Evolutionary conservation across 495 filamentous ascomycete genomes (phyloP).

Genomic region (Tuber aestivum): DNA sequence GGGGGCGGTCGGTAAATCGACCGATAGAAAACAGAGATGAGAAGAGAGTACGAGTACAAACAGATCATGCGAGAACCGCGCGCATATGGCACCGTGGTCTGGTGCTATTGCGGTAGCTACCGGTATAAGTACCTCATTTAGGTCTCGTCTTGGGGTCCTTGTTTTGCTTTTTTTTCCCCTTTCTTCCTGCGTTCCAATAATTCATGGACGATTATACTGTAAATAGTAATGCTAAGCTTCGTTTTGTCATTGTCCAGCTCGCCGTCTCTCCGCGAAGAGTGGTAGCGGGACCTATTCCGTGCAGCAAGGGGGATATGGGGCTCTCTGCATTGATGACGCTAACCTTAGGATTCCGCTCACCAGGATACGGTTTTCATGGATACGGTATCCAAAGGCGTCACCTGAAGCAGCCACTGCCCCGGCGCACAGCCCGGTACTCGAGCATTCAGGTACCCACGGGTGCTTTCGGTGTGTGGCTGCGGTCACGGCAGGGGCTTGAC

Average conservation of each 20-base stretch:
- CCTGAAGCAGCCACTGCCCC: not conserved
- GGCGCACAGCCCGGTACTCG: not conserved
- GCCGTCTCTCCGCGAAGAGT: not conserved
- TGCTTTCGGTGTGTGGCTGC: not conserved
- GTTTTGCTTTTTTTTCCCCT: not conserved
- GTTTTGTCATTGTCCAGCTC: not conserved
- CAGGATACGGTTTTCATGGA: not conserved
- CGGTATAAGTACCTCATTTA: not conserved
- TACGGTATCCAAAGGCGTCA: not conserved
- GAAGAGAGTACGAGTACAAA: not conserved
- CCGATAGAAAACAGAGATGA: not conserved
- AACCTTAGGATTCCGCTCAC: not conserved
- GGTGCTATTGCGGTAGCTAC: not conserved
- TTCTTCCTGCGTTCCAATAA: not conserved
- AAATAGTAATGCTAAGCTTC: not conserved
- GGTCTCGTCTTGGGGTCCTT: not conserved
- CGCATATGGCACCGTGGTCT: not conserved
- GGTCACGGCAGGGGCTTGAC: not conserved
- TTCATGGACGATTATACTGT: not conserved
- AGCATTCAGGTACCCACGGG: too few relatives aligned
- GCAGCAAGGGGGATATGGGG: not conserved
- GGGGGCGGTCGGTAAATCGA: not conserved
- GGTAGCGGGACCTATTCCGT: not conserved
- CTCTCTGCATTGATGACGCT: not conserved
- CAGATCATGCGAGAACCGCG: not conserved